Base-by-base conservation (phyloP, 2,329 filamentous ascomycete genomes). In the Ilyonectria mors-panacis region DNA sequence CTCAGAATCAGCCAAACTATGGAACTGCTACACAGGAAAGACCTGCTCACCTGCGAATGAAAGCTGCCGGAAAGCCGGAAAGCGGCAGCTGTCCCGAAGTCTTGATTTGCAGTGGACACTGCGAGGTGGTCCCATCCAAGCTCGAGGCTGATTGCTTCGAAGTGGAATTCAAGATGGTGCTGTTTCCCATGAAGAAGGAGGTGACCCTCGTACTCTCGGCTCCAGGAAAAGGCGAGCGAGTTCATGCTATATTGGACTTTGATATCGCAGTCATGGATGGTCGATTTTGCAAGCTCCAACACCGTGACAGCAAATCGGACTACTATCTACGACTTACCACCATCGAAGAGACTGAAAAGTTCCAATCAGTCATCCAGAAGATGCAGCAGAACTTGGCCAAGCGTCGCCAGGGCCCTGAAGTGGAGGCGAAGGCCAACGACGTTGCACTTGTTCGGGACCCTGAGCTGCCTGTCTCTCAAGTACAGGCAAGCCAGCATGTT, bases 191-290 rank as follows among this genome's bases (percentile, higher is more conserved):
- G n/a, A 56, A 63, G 5, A 69, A 67, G 9, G 47, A 68, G 10
- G 77, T 68, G 2, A 63, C 66, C 4, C 63, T 79, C 4, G 55
- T 69, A 1, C 48, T 80, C 26, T 61, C 63, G 1, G 64, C 51
- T 3, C 37, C 64, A 4, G 54, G 39, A 5, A 64, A 75, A 50
- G 55, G 66, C 0, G n/a, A 65, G 4, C 56, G 60, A 12, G 21
- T 63, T 5, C 69, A 77, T 15, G 44, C 73, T 33, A 70, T 76
- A 5, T 53, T 77, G 1, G 66, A 76, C 4, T 59, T 80, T 0
- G 63, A 73, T 1, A 17, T 55, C 0, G 72, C 72, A 0, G n/a
- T 60, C 6, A 57, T 75, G 4, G 65, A 73, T 7, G 75, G 65
- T 1, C 47, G 70, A 7, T 73, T 67, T 42, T 80, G 78, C 48